Evolutionary conservation across 306 rosid species (phyloP), one percentile per base, ranked within the genome.

Genomic region (Medicago lupulina): DNA sequence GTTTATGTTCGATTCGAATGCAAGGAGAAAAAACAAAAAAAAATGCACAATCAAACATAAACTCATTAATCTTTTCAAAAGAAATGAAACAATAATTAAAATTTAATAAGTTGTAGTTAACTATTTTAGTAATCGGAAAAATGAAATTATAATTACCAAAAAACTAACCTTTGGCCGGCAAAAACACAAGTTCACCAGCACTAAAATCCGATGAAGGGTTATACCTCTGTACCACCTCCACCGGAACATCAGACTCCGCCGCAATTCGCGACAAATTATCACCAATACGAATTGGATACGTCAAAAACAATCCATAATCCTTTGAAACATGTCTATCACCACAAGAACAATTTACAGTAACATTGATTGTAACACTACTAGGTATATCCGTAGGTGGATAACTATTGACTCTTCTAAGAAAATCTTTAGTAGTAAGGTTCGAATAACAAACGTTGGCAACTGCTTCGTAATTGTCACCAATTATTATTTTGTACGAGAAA

Each of bases 161-260:
- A 40, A 16, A 44, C 83, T 72, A 51, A 91, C 97, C 97, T 91
- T 59, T 86, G 8, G 97, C 92, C 83, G 97, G 97, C 89, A 91
- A 74, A 83, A 84, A 86, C 6, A 89, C 82, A 2, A 86, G 39
- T 7, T 85, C 89, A 76, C 84, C 89, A 2, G 85, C 71, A 36
- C 70, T 58, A 58, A 86, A 86, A 72, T 85, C 14, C 4, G 83
- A 58, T 25, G 69, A 80, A 4, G 68, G 80, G 70, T 91, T 91
- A 75, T 87, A 89, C 66, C 19, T 49, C 80, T 49, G 64, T 16
- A 89, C 72, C 82, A 91, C 9, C 62, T 69, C 64, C 11, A 69
- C 85, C 55, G 84, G 78, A 60, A 89, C 83, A 9, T 76, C 84
- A 11, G 62, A 17, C 50, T 73, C 88, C 46, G 3, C 74, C 31